Conservation (phyloP, 2,329 filamentous ascomycete species). For the Alternaria burnsii region DNA sequence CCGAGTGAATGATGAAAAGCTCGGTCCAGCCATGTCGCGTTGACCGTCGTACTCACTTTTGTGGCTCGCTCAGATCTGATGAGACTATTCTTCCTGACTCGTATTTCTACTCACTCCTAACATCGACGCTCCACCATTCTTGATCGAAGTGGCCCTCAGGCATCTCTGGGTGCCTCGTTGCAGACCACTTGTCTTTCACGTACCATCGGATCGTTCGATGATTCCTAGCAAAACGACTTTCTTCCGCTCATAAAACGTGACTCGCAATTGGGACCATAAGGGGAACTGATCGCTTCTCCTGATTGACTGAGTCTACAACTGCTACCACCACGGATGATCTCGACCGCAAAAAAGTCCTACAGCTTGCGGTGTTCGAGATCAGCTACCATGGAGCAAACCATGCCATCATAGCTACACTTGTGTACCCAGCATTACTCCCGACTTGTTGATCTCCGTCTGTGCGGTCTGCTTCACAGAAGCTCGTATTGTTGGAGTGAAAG, state of each 20-base stretch:
- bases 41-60: slow-evolving; percentile 1
- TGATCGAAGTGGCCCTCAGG: not conserved
- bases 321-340: not conserved
- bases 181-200: not conserved
- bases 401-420: slow-evolving; percentile 1
- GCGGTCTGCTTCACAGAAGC: slow-evolving; percentile 14
- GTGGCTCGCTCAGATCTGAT: not conserved
- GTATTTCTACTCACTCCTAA: not conserved
- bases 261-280: not conserved
- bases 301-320: not conserved
- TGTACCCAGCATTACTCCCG: not conserved
- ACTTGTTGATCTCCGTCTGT: not conserved
- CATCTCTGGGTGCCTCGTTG: not conserved
- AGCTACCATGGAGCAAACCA: not conserved
- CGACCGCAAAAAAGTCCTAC: not conserved
- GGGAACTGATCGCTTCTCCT: not conserved
- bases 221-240: not conserved
- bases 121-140: not conserved
- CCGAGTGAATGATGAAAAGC: slow-evolving; percentile 5
- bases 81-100: not conserved
- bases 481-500: slow-evolving; percentile 16
- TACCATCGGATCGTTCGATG: not conserved
- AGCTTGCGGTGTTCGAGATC: not conserved
- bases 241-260: not conserved
- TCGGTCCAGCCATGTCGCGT: slow-evolving; percentile 3